Conservation (phyloP, 139 green algal genomes). For the Picochlorum costavermella region DNA sequence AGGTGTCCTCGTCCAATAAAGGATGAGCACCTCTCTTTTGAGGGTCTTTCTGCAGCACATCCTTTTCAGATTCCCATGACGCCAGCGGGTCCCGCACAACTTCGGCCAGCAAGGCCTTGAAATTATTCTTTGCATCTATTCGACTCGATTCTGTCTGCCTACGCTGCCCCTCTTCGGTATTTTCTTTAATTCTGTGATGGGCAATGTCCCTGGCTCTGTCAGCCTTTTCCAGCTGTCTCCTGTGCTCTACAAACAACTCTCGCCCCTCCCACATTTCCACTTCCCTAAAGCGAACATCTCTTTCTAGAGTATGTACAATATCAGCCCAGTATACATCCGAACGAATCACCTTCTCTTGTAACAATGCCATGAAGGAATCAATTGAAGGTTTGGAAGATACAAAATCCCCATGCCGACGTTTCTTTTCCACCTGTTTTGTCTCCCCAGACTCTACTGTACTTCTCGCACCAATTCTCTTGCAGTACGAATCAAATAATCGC, state of each 20-base stretch:
- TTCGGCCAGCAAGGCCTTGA: slow-evolving; percentile 50
- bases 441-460: slow-evolving; percentile 2
- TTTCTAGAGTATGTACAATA: neutral
- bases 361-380: slow-evolving; percentile 37
- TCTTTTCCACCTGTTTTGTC: neutral
- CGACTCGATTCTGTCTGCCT: slow-evolving; percentile 29
- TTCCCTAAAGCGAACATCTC: neutral
- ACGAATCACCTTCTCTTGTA: slow-evolving; percentile 48
- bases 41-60: slow-evolving; percentile 37
- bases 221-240: slow-evolving; percentile 27
- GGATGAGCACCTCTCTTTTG: slow-evolving; percentile 30
- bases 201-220: slow-evolving; percentile 16
- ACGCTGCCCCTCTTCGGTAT: slow-evolving; percentile 12
- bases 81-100: slow-evolving; percentile 37
- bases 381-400: slow-evolving; percentile 10
- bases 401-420: neutral
- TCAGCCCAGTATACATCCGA: slow-evolving; percentile 9
- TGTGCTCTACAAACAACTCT: slow-evolving; percentile 7
- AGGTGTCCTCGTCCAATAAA: slow-evolving; percentile 12
- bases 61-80: slow-evolving; percentile 25
- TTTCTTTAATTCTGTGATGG: slow-evolving; percentile 4
- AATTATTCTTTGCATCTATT: slow-evolving; percentile 36
- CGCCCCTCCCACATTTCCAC: slow-evolving; percentile 10
- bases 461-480: slow-evolving; percentile 30
- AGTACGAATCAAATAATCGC: slow-evolving; percentile 73